These are phyloP conservation scores for Tulasnella sp. DNA, from an alignment of 768 basidiomycete genomes.

Conservation along the genomic window DNA sequence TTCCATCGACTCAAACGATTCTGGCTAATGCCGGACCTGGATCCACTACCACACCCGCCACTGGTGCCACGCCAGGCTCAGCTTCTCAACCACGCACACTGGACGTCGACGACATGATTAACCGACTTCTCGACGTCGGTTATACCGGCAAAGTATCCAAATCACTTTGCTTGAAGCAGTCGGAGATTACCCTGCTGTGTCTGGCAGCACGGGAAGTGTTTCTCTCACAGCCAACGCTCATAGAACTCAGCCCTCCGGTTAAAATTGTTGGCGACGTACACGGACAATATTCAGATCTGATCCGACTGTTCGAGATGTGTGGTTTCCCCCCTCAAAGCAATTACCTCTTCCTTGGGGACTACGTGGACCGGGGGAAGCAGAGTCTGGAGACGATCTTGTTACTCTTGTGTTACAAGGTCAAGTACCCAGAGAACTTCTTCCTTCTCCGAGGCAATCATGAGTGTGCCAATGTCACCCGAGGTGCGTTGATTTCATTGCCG, in stretches of 20 bases:
- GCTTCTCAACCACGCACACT: slow-evolving; percentile 53
- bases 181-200: slow-evolving; percentile 92
- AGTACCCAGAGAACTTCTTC: slow-evolving; percentile 99
- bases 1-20: slow-evolving; percentile 79
- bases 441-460: slow-evolving; percentile 96
- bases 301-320: slow-evolving; percentile 98
- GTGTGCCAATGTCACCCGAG: slow-evolving; percentile 98
- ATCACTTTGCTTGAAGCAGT: slow-evolving; percentile 90
- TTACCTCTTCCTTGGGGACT: slow-evolving; percentile 98
- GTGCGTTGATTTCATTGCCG: slow-evolving; percentile 46
- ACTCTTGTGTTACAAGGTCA: slow-evolving; percentile 98
- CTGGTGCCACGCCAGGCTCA: slow-evolving; percentile 33
- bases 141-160: slow-evolving; percentile 99
- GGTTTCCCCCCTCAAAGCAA: slow-evolving; percentile 96
- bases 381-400: slow-evolving; percentile 96
- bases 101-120: slow-evolving; percentile 98
- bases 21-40: slow-evolving; percentile 63
- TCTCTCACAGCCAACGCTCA: slow-evolving; percentile 90
- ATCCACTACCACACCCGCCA: slow-evolving; percentile 33
- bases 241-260: slow-evolving; percentile 95
- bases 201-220: slow-evolving; percentile 95
- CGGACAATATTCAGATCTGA: slow-evolving; percentile 98
- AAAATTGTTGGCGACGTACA: slow-evolving; percentile 99
- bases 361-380: slow-evolving; percentile 98
- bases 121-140: slow-evolving; percentile 89